Evolutionary conservation across 768 basidiomycete genomes (phyloP), one percentile per base, ranked within the genome.

Genomic region (Coprinopsis sp.): DNA sequence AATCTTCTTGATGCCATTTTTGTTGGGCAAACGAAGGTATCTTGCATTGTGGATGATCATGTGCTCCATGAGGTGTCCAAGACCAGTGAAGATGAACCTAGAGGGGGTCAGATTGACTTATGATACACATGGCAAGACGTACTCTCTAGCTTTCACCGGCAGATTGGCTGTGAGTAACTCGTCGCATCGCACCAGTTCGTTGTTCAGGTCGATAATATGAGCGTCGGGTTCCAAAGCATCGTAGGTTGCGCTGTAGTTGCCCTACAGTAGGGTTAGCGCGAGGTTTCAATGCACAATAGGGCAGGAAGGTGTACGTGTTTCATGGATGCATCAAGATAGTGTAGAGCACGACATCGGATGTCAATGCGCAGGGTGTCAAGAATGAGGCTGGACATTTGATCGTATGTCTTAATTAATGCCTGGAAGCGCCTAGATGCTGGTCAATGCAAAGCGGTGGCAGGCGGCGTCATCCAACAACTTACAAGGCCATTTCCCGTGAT

Each of bases 221-320:
- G 90, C 81, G 61, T 98, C 95, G 1, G 93, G 95, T 57, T 95
- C 93, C n/a, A 79, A 74, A 4, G 85, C 84, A 63, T 94, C 93
- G 51, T 81, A 78, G 22, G 88, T 84, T 21, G 91, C 73, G 38
- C 75, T 72, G 60, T 95, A 95, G 51, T 89, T 86, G 28, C 92
- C 91, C 92, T 96, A 54, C 4, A 56, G n/a, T n/a, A n/a, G n/a
- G n/a, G n/a, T n/a, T n/a, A n/a, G n/a, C n/a, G n/a, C n/a, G n/a
- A n/a, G n/a, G n/a, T n/a, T n/a, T 31, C 16, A 25, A 34, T 13
- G 25, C 2, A 28, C n/a, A 28, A 10, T 27, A 28, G 45, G 31
- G 33, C 58, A 47, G 49, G 44, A 41, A 25, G 30, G 67, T 80
- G 49, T 51, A 89, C 89, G 54, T 86, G 78, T 51, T 79, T 77